Base-by-base conservation (phyloP, 2,329 filamentous ascomycete genomes). In the Aspergillus carbonarius region DNA sequence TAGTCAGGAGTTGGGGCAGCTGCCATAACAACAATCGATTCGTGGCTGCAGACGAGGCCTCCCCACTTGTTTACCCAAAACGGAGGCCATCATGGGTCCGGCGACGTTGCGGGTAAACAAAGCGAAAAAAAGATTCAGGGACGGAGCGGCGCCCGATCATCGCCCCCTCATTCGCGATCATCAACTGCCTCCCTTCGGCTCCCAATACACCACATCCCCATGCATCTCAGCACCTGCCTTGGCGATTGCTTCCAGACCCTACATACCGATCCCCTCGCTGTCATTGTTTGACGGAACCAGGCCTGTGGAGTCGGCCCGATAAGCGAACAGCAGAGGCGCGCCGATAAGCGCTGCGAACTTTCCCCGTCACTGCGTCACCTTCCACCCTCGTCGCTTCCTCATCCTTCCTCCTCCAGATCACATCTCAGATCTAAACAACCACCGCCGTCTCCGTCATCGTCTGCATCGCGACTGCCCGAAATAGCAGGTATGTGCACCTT, bases 401-500 rank as follows among this genome's bases (percentile, higher is more conserved):
- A 40, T 50, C 51, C n/a, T 44, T 44, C 17, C 50, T 25, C 35
- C 51, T 54, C 39, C 20, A 42, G 23, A 18, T 30, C 50, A 18
- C 37, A 20, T n/a, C 51, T 18, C 37, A 27, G 12, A 13, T 35
- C 20, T 20, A n/a, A 40, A 20, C 50, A 40, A 25, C 35, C 47
- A 32, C 40, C 34, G 23, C 27, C 32, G 13, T 39, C 32, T 20
- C 44, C 60, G 32, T 54, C 34, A 62, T 63, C 63, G 35, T 62
- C 20, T 44, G 32, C 51, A 44, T 47, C 60, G 65, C 55, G 63
- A 59, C 47, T 69, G 44, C 55, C 55, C 58, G 62, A 62, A 42
- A 59, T 17, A 53, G 37, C 54, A 54, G 59, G 55, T 58, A 60
- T 64, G 55, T 46, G 52, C 57, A 40, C 52, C 47, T 65, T 57